These are phyloP conservation scores for Mrakia hoshinonis DNA, from an alignment of 768 basidiomycete species.

Conservation along the genomic window DNA sequence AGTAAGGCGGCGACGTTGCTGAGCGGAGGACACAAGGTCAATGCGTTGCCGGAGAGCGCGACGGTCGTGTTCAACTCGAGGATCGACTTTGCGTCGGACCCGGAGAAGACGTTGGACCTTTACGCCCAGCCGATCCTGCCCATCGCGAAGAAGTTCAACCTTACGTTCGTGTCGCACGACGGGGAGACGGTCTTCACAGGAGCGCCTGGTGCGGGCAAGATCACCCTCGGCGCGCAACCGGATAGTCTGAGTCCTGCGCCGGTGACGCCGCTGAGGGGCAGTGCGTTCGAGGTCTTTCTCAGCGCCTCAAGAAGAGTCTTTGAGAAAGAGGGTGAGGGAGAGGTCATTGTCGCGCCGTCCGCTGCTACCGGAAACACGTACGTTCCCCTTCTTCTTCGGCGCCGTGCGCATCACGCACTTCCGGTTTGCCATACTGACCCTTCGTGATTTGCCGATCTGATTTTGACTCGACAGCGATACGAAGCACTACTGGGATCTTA, in stretches of 20 bases:
- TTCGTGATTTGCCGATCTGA: not conserved
- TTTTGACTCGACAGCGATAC: constrained; percentile 20
- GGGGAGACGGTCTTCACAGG: not conserved
- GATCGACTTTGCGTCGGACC: constrained; percentile 24
- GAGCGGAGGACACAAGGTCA: constrained; percentile 12
- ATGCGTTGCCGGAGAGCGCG: constrained; percentile 24
- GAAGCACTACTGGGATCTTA: constrained; percentile 10
- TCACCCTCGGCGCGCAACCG: not conserved
- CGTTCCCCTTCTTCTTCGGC: too few relatives aligned
- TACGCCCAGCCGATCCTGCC: constrained; percentile 22
- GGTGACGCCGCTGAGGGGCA: constrained; percentile 13
- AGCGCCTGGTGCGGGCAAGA: constrained; percentile 8
- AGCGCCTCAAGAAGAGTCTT: constrained; percentile 23
- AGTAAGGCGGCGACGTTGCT: constrained; percentile 23
- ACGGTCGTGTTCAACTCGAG: constrained; percentile 26
- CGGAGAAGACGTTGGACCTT: constrained; percentile 21
- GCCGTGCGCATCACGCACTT: too few relatives aligned
- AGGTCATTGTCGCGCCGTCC: not conserved
- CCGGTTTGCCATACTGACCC: too few relatives aligned
- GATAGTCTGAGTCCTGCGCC: constrained; percentile 17
- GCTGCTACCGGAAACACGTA: constrained; percentile 1
- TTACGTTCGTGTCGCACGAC: constrained; percentile 18
- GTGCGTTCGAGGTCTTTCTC: constrained; percentile 24
- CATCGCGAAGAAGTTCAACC: constrained; percentile 17
- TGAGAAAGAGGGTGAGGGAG: constrained; percentile 19